These are phyloP conservation scores for Picocystis sp. DNA, from an alignment of 163 green algal genomes.

Conservation along the genomic window DNA sequence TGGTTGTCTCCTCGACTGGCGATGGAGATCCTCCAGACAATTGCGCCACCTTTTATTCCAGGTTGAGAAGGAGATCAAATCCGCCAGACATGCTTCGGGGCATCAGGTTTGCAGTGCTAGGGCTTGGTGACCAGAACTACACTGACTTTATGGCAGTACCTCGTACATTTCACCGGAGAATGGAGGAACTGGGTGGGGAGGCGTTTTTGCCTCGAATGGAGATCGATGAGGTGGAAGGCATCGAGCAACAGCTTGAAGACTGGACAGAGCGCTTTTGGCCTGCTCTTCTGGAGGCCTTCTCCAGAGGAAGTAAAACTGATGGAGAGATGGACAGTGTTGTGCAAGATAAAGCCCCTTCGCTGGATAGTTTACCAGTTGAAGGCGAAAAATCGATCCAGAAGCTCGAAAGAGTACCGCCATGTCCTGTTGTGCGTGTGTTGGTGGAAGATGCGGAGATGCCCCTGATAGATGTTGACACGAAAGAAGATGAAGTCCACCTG, in stretches of 20 bases:
- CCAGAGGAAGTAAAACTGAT: not conserved
- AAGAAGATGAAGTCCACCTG: no score
- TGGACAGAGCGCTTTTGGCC: conserved; percentile 22
- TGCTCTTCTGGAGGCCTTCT: conserved; percentile 6
- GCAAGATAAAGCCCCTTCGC: no score
- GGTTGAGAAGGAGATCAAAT: conserved; percentile 6
- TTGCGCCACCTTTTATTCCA: conserved; percentile 41
- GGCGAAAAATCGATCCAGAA: no score
- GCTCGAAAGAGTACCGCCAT: no score
- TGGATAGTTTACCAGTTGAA: no score
- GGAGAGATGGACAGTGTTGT: no score
- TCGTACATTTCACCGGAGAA: conserved; percentile 33
- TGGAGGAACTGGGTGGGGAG: conserved; percentile 61
- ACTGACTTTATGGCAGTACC: conserved; percentile 78
- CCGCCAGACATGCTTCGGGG: conserved; percentile 22
- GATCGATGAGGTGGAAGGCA: conserved; percentile 85
- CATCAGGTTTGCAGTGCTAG: conserved; percentile 57
- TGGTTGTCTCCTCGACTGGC: conserved; percentile 72
- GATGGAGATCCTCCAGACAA: conserved; percentile 81
- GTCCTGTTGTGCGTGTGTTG: no score
- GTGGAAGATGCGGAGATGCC: no score
- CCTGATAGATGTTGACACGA: no score
- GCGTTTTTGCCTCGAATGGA: conserved; percentile 35
- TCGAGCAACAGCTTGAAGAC: conserved; percentile 40
- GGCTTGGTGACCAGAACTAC: conserved; percentile 94